A percentile compares a stretch with the other conserved stretches of the same genome.
Conservation (phyloP, 192 early-diverging fungal genomes). For the Linnemannia schmuckeri region DNA sequence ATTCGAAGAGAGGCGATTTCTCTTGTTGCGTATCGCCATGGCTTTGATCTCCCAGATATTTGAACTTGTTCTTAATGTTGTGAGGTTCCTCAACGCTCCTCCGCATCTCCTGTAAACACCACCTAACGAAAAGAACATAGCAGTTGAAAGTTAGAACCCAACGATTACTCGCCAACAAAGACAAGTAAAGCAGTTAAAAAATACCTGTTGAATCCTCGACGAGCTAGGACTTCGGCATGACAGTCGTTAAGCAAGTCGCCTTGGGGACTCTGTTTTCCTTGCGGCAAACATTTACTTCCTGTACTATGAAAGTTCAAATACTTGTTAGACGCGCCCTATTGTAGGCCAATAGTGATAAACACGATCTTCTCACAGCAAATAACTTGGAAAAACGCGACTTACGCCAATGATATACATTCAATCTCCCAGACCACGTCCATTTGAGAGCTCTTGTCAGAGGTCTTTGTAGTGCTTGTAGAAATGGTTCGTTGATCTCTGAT, state of each 20-base stretch:
- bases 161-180: background rate
- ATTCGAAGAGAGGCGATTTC: slow-evolving; percentile 18
- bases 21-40: background rate
- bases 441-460: background rate
- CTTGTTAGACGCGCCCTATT: background rate
- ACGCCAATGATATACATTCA: slow-evolving; percentile 64
- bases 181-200: background rate
- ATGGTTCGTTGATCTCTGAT: background rate
- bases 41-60: slow-evolving; percentile 14
- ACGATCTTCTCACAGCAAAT: background rate
- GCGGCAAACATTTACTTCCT: slow-evolving; percentile 86
- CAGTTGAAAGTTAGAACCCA: background rate
- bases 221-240: slow-evolving; percentile 92
- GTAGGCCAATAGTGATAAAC: background rate
- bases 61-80: slow-evolving; percentile 18
- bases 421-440: slow-evolving; percentile 23
- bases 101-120: slow-evolving; percentile 40
- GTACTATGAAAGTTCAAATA: slow-evolving; percentile 64
- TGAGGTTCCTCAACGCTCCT: slow-evolving; percentile 8
- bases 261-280: slow-evolving; percentile 64
- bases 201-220: slow-evolving; percentile 81
- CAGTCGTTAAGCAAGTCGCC: slow-evolving; percentile 85
- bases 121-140: slow-evolving; percentile 9
- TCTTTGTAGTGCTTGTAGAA: background rate
- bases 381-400: background rate